Evolutionary conservation across 371 early-diverging fungal genomes (phyloP).

Genomic region (Apophysomyces trapeziformis): DNA sequence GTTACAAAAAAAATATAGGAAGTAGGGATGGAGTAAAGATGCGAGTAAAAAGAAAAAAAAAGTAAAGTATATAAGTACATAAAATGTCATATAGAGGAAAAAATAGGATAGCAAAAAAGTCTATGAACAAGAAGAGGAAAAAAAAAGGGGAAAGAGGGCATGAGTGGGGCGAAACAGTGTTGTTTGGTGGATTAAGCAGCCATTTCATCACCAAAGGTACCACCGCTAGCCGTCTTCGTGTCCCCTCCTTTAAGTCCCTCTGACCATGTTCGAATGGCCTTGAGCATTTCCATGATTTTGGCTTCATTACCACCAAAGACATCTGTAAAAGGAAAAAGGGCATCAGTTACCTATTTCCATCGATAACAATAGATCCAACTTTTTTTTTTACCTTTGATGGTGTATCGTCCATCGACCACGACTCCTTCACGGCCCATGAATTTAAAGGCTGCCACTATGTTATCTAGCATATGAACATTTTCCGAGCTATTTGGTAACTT

Average conservation of each 20-base stretch:
- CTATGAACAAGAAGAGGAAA: no score
- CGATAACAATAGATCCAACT: background rate
- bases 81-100: no score
- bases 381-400: constrained; percentile 48
- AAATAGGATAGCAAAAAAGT: no score
- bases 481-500: constrained; percentile 11
- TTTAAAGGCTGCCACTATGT: constrained; percentile 62
- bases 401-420: constrained; percentile 55
- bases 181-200: background rate
- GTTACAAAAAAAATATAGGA: no score
- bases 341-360: background rate
- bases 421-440: constrained; percentile 66
- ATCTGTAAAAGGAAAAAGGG: constrained; percentile 22
- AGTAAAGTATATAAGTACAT: background rate
- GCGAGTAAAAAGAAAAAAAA: background rate
- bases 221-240: constrained; percentile 35
- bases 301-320: constrained; percentile 55
- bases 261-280: constrained; percentile 44
- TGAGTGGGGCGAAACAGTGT: no score
- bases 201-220: constrained; percentile 30
- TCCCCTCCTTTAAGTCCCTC: constrained; percentile 9
- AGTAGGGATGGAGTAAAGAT: background rate
- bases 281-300: constrained; percentile 53
- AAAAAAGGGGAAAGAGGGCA: no score
- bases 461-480: constrained; percentile 52